These are phyloP conservation scores for Malus hybrid DNA, from an alignment of 331 rosid species.

Conservation along the genomic window DNA sequence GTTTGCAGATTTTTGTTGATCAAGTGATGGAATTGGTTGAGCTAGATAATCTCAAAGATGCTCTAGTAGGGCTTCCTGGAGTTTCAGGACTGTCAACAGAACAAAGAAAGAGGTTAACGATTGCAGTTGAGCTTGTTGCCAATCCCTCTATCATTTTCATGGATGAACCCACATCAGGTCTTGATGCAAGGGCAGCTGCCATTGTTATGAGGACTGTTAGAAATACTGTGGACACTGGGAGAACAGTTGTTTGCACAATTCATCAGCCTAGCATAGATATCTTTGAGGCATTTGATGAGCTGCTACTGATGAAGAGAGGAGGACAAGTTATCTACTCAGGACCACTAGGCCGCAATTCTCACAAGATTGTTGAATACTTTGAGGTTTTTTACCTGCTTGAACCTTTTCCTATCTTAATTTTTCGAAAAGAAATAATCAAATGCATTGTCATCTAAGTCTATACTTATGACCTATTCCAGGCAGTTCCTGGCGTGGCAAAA, in stretches of 20 bases:
- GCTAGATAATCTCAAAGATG: slow-evolving; percentile 65
- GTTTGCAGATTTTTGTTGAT: slow-evolving; percentile 67
- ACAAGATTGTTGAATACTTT: slow-evolving; percentile 71
- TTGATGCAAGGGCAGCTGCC: slow-evolving; percentile 99
- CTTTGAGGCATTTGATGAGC: slow-evolving; percentile 96
- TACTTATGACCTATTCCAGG: slow-evolving; percentile 30
- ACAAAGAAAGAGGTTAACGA: slow-evolving; percentile 85
- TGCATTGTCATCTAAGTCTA: slow-evolving; percentile 12
- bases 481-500: slow-evolving; percentile 65
- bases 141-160: slow-evolving; percentile 98
- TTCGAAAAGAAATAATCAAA: neutral
- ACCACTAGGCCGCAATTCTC: slow-evolving; percentile 78
- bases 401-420: neutral
- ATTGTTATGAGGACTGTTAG: slow-evolving; percentile 95
- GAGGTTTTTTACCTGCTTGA: slow-evolving; percentile 45
- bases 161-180: slow-evolving; percentile 99
- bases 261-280: slow-evolving; percentile 99
- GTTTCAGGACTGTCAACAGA: slow-evolving; percentile 91
- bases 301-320: slow-evolving; percentile 88
- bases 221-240: slow-evolving; percentile 96
- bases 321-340: slow-evolving; percentile 89
- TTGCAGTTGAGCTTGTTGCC: slow-evolving; percentile 97
- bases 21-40: slow-evolving; percentile 96
- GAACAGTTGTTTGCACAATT: slow-evolving; percentile 98
- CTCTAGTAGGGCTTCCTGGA: slow-evolving; percentile 93